Conservation (phyloP, 2,329 filamentous ascomycete genomes). For the Mycosphaerella arachidis region DNA sequence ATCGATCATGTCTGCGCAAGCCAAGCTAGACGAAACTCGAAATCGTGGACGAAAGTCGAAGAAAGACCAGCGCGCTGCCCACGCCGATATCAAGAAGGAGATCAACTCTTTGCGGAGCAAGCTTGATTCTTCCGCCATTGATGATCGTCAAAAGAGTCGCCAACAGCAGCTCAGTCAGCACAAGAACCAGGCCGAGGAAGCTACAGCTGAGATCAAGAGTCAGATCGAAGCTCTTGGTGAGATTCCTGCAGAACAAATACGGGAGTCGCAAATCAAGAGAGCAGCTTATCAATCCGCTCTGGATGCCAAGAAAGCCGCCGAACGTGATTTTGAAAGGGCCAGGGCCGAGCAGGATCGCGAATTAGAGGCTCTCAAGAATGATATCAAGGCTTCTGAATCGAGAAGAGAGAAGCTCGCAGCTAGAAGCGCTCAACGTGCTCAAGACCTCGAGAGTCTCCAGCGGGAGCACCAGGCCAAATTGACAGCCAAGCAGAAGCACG, state of each 20-base stretch:
- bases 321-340: slow-evolving; percentile 56
- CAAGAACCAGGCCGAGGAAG: slow-evolving; percentile 65
- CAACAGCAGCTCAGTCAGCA: slow-evolving; percentile 70
- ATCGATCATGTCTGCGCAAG: slow-evolving; percentile 68
- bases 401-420: slow-evolving; percentile 69
- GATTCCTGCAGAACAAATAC: slow-evolving; percentile 58
- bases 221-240: slow-evolving; percentile 63
- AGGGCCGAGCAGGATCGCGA: slow-evolving; percentile 61
- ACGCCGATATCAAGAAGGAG: slow-evolving; percentile 66
- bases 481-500: slow-evolving; percentile 32
- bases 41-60: slow-evolving; percentile 64
- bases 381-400: slow-evolving; percentile 59
- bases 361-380: slow-evolving; percentile 59
- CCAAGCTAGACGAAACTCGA: slow-evolving; percentile 65
- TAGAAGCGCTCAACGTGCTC: slow-evolving; percentile 67
- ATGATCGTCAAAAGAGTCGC: slow-evolving; percentile 72
- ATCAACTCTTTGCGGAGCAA: slow-evolving; percentile 65
- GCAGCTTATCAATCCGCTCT: slow-evolving; percentile 55
- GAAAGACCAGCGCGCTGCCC: slow-evolving; percentile 68
- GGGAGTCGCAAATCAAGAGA: slow-evolving; percentile 54
- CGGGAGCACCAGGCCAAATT: slow-evolving; percentile 59
- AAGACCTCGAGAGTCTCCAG: slow-evolving; percentile 65
- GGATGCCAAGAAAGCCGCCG: slow-evolving; percentile 47
- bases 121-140: slow-evolving; percentile 62
- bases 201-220: slow-evolving; percentile 51